Evolutionary conservation across 2,329 filamentous ascomycete species (phyloP).

Genomic region (Fulvia fulva): DNA sequence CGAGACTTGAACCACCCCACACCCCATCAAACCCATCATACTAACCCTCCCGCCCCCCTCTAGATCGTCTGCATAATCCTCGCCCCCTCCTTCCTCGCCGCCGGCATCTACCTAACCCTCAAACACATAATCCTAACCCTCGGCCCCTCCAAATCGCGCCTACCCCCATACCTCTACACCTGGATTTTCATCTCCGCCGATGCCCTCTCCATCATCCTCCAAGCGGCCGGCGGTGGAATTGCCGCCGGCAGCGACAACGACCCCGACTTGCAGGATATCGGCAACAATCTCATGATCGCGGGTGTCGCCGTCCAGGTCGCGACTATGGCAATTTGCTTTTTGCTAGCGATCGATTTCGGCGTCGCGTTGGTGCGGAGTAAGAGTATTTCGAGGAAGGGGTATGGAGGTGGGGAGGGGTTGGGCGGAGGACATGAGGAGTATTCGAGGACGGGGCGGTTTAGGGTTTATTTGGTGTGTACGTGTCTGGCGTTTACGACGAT

Average conservation of each 20-base stretch:
- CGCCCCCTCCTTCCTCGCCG: conserved; percentile 43
- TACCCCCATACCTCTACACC: conserved; percentile 44
- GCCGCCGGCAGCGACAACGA: conserved; percentile 24
- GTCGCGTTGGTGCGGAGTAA: background rate
- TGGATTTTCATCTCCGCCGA: conserved; percentile 50
- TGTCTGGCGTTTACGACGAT: conserved; percentile 14
- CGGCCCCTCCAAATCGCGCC: conserved; percentile 38
- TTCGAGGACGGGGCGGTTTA: conserved; percentile 1
- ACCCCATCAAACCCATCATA: conserved; percentile 8
- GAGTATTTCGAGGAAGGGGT: background rate
- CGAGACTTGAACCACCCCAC: too few species aligned
- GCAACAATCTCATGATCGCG: conserved; percentile 63
- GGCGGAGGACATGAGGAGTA: background rate
- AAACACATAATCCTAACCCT: conserved; percentile 45
- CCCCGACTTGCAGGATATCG: conserved; percentile 35
- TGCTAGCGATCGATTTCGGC: conserved; percentile 3
- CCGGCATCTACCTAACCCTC: conserved; percentile 46
- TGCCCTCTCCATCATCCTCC: conserved; percentile 56
- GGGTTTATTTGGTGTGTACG: conserved; percentile 11
- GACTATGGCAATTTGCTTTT: conserved; percentile 54
- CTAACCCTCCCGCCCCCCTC: conserved; percentile 39
- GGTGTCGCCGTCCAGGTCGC: conserved; percentile 60
- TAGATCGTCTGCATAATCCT: conserved; percentile 42
- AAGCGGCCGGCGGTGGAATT: conserved; percentile 54
- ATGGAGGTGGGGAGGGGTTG: background rate